A percentile compares a stretch with the other conserved stretches of the same genome.
These are phyloP conservation scores for Torulaspora franciscae DNA, from an alignment of 805 yeast species.

Conservation along the genomic window DNA sequence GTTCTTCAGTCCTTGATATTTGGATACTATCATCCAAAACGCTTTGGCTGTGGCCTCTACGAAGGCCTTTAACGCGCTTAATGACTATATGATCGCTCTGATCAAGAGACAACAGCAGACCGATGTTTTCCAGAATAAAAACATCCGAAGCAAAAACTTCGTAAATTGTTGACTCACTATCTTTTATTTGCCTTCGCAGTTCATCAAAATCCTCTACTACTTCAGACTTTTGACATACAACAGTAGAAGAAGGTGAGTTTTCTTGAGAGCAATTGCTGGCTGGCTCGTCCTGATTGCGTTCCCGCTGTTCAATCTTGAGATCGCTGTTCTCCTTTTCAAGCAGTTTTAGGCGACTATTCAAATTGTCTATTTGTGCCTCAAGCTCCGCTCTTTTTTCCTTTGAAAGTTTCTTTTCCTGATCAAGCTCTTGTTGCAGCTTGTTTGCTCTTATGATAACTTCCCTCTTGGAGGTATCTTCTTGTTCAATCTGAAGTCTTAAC, in stretches of 20 bases:
- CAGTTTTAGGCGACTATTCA: constrained; percentile 2
- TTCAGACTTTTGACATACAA: background rate
- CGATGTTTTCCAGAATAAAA: constrained; percentile 65
- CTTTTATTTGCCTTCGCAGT: constrained; percentile 1
- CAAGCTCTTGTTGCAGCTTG: background rate
- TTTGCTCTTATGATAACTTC: background rate
- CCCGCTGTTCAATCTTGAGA: constrained; percentile 1
- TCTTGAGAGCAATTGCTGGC: background rate
- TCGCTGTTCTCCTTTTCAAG: constrained; percentile 4
- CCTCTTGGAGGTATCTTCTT: background rate
- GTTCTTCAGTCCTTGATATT: constrained; percentile 37
- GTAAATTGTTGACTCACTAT: constrained; percentile 19
- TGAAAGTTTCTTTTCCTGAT: background rate
- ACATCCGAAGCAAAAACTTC: constrained; percentile 47
- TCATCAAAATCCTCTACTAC: background rate
- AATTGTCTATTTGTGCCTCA: background rate
- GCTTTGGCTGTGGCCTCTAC: constrained; percentile 42
- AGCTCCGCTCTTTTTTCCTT: background rate
- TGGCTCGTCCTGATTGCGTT: background rate
- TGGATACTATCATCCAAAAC: constrained; percentile 33
- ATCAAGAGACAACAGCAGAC: constrained; percentile 46
- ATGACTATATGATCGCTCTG: constrained; percentile 43
- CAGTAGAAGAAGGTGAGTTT: background rate
- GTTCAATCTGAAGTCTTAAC: constrained; percentile 1
- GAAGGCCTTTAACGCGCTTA: constrained; percentile 75